Evolutionary conservation across 1,284 basidiomycete genomes (phyloP), one percentile per base, ranked within the genome.

Genomic region (Pterulicium gracile): DNA sequence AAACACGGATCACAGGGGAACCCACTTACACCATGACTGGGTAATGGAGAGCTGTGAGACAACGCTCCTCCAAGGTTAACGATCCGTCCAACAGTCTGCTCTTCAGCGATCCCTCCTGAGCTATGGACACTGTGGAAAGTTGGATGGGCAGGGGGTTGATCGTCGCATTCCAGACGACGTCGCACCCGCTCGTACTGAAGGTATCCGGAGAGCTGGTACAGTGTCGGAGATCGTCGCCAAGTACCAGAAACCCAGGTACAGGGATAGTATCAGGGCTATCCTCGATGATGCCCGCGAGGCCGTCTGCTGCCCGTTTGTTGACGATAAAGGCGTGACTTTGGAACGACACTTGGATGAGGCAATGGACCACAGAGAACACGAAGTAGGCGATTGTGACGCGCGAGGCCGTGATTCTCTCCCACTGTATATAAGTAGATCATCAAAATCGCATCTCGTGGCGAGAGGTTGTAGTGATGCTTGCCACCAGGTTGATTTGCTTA

Each of bases 381-480:
- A 85, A 76, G 59, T 86, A 88, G 55, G 76, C 56, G 50, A 69
- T 67, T 24, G 82, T 80, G 46, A 83, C 67, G 45, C 70, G 71
- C 45, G 83, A 82, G 58, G 79, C 75, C 20, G 81, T 80, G 52
- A 87, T 65, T 47, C 81, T 75, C 46, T 76, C 69, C 79, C 79
- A 83, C 85, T 88, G 57, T 20, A 22, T 42, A 42, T 62, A 48
- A 86, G 63, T 52, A 80, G 72, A 21, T 57, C 49, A 23, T 74
- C 73, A 4, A 81, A 79, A 39, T 69, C 55, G 4, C 69, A 69
- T 53, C 87, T 87, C 61, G 75, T 74, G 19, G 67, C 67, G 63
- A 80, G 81, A 14, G 79, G 82, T 50, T 88, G 84, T 49, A 88
- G 68, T 35, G 73, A 65, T 52, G 86, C 65, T 61, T 88, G 84